Evolutionary conservation across 106 monocot genomes (phyloP).

Genomic region (Phalaenopsis equestris): DNA sequence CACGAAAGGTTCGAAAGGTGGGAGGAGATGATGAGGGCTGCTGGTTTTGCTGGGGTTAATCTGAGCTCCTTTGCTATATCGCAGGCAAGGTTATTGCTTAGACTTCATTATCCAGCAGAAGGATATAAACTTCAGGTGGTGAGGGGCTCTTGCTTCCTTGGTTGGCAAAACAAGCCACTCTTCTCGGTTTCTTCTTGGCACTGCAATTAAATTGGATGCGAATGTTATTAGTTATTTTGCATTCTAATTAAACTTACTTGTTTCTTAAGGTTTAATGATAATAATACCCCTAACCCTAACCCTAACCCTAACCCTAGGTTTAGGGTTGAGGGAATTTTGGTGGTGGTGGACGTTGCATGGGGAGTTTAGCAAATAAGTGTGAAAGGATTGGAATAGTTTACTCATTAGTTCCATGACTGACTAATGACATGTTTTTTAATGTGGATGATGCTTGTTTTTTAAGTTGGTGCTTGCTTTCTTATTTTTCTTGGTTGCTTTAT

Average conservation of each 20-base stretch:
- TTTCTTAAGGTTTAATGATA: background rate
- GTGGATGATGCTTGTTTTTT: background rate
- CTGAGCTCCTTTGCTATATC: slow-evolving; percentile 65
- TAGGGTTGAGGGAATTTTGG: background rate
- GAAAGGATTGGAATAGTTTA: background rate
- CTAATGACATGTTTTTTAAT: background rate
- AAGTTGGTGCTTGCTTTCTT: background rate
- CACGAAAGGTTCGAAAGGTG: slow-evolving; percentile 56
- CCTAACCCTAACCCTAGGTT: slow-evolving; percentile 36
- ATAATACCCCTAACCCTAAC: slow-evolving; percentile 6
- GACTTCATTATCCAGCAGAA: slow-evolving; percentile 87
- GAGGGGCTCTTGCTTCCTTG: slow-evolving; percentile 65
- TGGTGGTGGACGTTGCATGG: slow-evolving; percentile 51
- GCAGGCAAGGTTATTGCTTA: slow-evolving; percentile 75
- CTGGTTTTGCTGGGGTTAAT: slow-evolving; percentile 29
- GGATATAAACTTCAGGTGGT: slow-evolving; percentile 63
- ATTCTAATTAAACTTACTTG: background rate
- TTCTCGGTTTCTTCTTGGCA: slow-evolving; percentile 99
- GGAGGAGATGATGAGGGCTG: slow-evolving; percentile 42
- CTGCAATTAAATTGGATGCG: slow-evolving; percentile 10
- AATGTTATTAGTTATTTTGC: background rate
- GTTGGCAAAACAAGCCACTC: slow-evolving; percentile 75
- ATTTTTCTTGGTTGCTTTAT: background rate
- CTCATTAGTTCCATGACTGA: background rate
- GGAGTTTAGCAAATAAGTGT: slow-evolving; percentile 19